Evolutionary conservation across 805 yeast species (phyloP).

Genomic region (Naumovozyma baii): DNA sequence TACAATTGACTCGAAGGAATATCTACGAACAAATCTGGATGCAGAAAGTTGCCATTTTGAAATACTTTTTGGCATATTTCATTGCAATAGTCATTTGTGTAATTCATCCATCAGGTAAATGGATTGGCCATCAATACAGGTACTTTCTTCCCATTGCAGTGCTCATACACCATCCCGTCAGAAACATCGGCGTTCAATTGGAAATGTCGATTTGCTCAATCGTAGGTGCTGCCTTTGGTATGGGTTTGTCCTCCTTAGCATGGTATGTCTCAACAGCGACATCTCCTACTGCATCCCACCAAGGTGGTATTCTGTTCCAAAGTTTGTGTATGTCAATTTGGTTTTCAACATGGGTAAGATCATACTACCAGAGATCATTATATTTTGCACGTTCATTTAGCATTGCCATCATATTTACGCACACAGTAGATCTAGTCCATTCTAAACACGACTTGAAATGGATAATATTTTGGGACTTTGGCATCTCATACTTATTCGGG

Average conservation of each 20-base stretch:
- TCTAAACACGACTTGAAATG: constrained; percentile 22
- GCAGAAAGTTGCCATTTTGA: too few species aligned
- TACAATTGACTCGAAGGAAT: too few species aligned
- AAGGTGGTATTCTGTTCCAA: constrained; percentile 39
- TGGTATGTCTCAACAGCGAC: constrained; percentile 35
- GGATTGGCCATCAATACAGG: constrained; percentile 35
- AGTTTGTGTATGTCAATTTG: constrained; percentile 34
- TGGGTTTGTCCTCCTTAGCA: constrained; percentile 39
- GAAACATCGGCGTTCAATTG: constrained; percentile 38
- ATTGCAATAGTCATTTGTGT: constrained; percentile 34
- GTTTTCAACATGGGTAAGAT: constrained; percentile 34
- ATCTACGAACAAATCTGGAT: constrained; percentile 11
- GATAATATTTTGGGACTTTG: constrained; percentile 34
- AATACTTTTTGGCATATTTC: constrained; percentile 34
- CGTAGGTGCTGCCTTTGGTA: constrained; percentile 33
- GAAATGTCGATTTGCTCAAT: constrained; percentile 36
- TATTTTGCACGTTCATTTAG: constrained; percentile 32
- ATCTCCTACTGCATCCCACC: constrained; percentile 33
- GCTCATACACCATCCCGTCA: constrained; percentile 39
- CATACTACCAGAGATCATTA: constrained; percentile 33
- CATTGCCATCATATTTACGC: constrained; percentile 31
- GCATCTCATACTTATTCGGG: constrained; percentile 39
- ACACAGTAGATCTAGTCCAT: constrained; percentile 19
- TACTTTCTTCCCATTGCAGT: constrained; percentile 36
- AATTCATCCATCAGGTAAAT: constrained; percentile 30